Base-by-base conservation (phyloP, 2,329 filamentous ascomycete genomes). In the Spiromastix sp. region DNA sequence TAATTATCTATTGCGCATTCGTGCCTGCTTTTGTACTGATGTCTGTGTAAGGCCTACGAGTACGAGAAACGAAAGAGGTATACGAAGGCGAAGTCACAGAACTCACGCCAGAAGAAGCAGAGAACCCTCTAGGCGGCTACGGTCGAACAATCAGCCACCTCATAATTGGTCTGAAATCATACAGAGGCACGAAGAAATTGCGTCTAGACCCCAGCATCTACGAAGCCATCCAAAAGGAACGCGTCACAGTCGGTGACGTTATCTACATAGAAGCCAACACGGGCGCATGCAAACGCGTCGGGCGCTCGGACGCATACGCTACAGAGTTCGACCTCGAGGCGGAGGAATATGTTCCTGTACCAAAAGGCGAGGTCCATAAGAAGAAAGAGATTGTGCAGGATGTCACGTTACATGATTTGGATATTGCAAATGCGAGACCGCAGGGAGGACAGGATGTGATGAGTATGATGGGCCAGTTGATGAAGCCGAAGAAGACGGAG, bases 321-420 rank as follows among this genome's bases (percentile, higher is more conserved):
- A 98, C 91, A 34, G 91, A 98, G 60, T 98, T 98, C 58, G 91
- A 98, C 58, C 77, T 98, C 32, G 91, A 98, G 67, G 91, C 91
- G 2, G 91, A 98, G 64, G 91, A 98, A 64, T 98, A 98, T 60
- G 91, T 98, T 46, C 91, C 91, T 4, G 93, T 98, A 44, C 91
- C 91, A 39, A 98, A 98, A 69, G 91, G 91, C 39, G 91, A 98
- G 54, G 91, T 98, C 36, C 91, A 96, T 70, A 98, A 98, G 76
- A 96, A 95, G 77, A 98, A 98, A 71, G 91, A 98, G 65, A 93
- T 98, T 49, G 91, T 98, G 22, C 91, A 98, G 60, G 91, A 98
- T 54, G 91, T 98, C 43, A 95, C 91, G 30, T 72, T 98, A 45
- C 91, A 98, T 61, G 91, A 98, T 56, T 70, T 98, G 38, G 91